Conservation (phyloP, 208 protist species). For the Trypanosoma theileri region DNA sequence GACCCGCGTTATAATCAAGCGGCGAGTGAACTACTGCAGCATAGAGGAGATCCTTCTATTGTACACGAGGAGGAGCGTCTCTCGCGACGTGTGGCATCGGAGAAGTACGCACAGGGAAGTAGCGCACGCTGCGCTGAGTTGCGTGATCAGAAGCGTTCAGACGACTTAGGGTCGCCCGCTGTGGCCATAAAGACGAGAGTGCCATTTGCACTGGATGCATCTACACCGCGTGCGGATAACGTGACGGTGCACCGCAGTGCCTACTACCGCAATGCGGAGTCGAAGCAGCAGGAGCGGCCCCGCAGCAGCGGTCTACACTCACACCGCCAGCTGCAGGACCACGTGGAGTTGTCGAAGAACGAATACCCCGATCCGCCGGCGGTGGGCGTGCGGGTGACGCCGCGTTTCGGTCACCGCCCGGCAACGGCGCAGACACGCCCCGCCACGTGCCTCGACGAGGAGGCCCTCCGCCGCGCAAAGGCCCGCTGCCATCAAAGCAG, state of each 20-base stretch:
- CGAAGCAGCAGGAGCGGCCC: conserved; percentile 7
- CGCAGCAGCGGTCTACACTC: neutral
- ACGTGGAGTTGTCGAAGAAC: conserved; percentile 33
- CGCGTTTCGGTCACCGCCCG: conserved; percentile 35
- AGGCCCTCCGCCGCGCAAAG: conserved; percentile 12
- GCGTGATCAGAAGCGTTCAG: conserved; percentile 23
- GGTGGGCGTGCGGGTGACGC: conserved; percentile 46
- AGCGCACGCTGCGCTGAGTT: conserved; percentile 37
- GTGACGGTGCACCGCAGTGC: conserved; percentile 31
- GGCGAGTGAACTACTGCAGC: conserved; percentile 34
- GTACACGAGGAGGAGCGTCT: conserved; percentile 55
- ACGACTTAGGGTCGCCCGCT: conserved; percentile 28
- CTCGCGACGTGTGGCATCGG: conserved; percentile 38
- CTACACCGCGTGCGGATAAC: conserved; percentile 43
- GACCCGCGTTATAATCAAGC: conserved; percentile 24
- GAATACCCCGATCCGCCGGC: conserved; percentile 67
- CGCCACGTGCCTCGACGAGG: conserved; percentile 18
- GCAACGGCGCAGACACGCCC: conserved; percentile 36
- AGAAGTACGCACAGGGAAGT: conserved; percentile 47
- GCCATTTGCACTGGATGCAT: conserved; percentile 60
- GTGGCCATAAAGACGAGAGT: conserved; percentile 32
- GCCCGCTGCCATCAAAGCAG: conserved; percentile 31
- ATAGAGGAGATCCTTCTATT: conserved; percentile 45
- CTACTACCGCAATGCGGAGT: conserved; percentile 39
- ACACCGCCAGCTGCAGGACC: conserved; percentile 37